Base-by-base conservation (phyloP, 1,139 yeast genomes). In the Barnettozyma hawaiiensis region DNA sequence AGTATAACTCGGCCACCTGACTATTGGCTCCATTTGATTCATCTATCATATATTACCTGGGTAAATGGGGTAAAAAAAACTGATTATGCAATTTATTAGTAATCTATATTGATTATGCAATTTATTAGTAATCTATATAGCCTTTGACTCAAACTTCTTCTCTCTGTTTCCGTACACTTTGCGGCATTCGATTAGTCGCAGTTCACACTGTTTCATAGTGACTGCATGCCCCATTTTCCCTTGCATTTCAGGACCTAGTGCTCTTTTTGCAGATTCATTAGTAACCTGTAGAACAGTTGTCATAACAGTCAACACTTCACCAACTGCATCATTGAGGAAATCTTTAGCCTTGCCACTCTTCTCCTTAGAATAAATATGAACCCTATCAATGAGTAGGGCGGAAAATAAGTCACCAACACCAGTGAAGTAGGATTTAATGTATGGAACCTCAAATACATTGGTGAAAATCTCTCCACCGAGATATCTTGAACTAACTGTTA, bases 401-500 rank as follows among this genome's bases (percentile, higher is more conserved):
- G 85, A 68, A 53, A 82, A 82, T 35, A 82, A 59, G 54, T 82
- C 90, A 2, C 89, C 89, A 2, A 82, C 85, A 0, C 89, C 89
- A 0, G 89, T 81, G 57, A 81, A 82, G 47, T 81, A 75, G 2
- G 86, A 79, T 46, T 78, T 73, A 33, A 82, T 78, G 35, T 69
- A 61, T 7, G 81, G 78, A 3, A 80, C 67, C 46, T 67, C 64
- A 48, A 71, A 78, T 42, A 55, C 12, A 5, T 42, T 44, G n/a
- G 51, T 37, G 16, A 39, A 40, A 9, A 48, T 39, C 15, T 40
- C 16, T 9, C 32, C 47, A 8, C 39, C 23, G 4, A 40, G 9
- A n/a, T 18, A 34, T 12, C 45, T 41, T 1, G 57, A 53, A 2
- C 53, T 43, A 3, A 45, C 52, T 2, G 51, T 50, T 15, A 42